Base-by-base conservation (phyloP, 129 eudicot species). In the Flaveria sonorensis region DNA sequence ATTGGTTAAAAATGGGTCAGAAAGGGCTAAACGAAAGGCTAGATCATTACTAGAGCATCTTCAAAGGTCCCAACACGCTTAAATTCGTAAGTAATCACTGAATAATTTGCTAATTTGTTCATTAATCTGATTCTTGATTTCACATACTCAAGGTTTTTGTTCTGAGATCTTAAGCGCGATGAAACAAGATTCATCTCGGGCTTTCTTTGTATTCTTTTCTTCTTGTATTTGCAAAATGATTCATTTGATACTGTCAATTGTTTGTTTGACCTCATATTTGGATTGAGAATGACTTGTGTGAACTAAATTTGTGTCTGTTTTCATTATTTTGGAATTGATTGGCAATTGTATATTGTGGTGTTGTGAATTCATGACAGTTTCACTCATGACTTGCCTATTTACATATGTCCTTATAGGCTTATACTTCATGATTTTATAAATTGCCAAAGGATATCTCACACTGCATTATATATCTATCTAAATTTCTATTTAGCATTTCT, bases 1-100 rank as follows among this genome's bases (percentile, higher is more conserved):
- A 56, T 82, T 92, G 20, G 83, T 81, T 1, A 83, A 75, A 75
- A 86, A 48, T n/a, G 98, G 96, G 24, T 88, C 96, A 0, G 98
- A 92, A 43, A 79, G 98, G 64, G 96, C 98, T 1, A 86, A 92
- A 78, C 52, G 96, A 59, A 92, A 92, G 76, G 98, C 96, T 12
- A 75, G 80, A 51, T 86, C 90, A 1, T 78, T 92, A 72, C 62
- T 89, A 92, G 98, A 83, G 79, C 91, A 86, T 77, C 90, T 92
- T 16, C 77, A 83, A 32, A 85, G 76, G 60, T 50, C 76, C 53
- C 87, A 84, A 52, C 86, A 82, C 28, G 82, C 5, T 56, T n/a
- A 55, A 56, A 73, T 18, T 32, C 16, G 46, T 43, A 78, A 77
- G 81, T 40, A 60, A 60, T 30, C 18, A 45, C 21, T 16, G 32